Evolutionary conservation across 371 early-diverging fungal genomes (phyloP), one percentile per base, ranked within the genome.

Genomic region (Coemansia sp.): DNA sequence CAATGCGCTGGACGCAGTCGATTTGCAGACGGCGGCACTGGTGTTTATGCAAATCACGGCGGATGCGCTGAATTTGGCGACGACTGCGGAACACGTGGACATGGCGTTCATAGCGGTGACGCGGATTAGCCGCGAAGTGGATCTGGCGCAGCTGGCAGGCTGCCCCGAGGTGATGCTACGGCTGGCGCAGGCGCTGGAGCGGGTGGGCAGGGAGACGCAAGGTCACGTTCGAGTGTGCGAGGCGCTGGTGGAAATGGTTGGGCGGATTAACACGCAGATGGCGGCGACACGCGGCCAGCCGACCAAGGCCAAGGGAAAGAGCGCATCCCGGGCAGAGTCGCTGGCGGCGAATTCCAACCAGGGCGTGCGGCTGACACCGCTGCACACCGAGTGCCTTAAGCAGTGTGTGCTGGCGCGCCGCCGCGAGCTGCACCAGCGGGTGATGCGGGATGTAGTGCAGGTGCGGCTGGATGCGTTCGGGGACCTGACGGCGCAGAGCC

Each of bases 301-400:
- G n/a, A 40, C 36, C 8, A 43, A 14, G 51, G 10, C 56, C 37
- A 9, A 9, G 46, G 57, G 44, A 46, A 18, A 43, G 14, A 4
- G 34, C 9, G 44, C 33, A 7, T 34, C 32, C 18, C 44, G 39
- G 58, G 14, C 5, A 3, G 38, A 58, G 40, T 16, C n/a, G 49
- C 58, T 72, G 47, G 58, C 58, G n/a, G 37, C 52, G n/a, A 49
- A 37, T 14, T 42, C 52, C 29, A 36, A 39, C 36, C 12, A 5
- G 43, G 75, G 75, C 7, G 72, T 69, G 47, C 58, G 70, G 14
- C 62, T 66, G 18, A 75, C 75, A 2, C 40, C 58, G 31, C 56
- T 70, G 42, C 71, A 69, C 46, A 14, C 62, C 40, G 75, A 75
- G 57, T 75, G 75, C 16, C 50, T 62, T 40, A 51, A 55, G 36